Base-by-base conservation (phyloP, 306 rosid genomes). In the Canavalia gladiata region DNA sequence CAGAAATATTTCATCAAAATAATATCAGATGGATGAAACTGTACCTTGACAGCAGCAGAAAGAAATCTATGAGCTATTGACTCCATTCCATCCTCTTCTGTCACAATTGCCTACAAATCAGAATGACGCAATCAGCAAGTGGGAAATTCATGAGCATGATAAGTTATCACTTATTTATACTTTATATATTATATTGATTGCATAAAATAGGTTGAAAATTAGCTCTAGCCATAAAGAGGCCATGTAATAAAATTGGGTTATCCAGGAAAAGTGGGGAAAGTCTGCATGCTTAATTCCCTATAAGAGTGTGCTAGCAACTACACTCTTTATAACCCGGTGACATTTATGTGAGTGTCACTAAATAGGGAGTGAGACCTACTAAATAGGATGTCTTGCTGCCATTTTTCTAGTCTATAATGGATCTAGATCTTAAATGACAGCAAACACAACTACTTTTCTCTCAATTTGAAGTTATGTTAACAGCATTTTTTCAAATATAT, bases 1-100 rank as follows among this genome's bases (percentile, higher is more conserved):
- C 56, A 75, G 68, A 70, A 75, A 55, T 50, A 68, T 62, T 78
- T 78, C 60, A 54, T 52, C 76, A 31, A 35, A 11, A 68, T 11
- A 46, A 45, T 78, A 74, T 78, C 46, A 46, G 43, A 72, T 5
- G 54, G 65, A 64, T 59, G 68, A 56, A 49, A 47, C 75, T 35
- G 41, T 88, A 95, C 99, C 97, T 95, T 95, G 71, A 95, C 83
- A 42, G 99, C 98, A 33, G 99, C 99, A 56, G 99, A 95, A 72
- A 95, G 99, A 79, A 95, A 95, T 87, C 98, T 89, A 76, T 95
- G 98, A 88, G 99, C 99, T 76, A 93, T 95, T 7, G 99, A 95
- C 62, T 95, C 99, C 99, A 95, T 95, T 69, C 97, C 99, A 74
- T 95, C 99, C 82, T 95, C 99, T 86, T 95, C 98, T 1, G 94